These are phyloP conservation scores for Nigrospora osmanthi DNA, from an alignment of 2,329 filamentous ascomycete species.

Conservation along the genomic window DNA sequence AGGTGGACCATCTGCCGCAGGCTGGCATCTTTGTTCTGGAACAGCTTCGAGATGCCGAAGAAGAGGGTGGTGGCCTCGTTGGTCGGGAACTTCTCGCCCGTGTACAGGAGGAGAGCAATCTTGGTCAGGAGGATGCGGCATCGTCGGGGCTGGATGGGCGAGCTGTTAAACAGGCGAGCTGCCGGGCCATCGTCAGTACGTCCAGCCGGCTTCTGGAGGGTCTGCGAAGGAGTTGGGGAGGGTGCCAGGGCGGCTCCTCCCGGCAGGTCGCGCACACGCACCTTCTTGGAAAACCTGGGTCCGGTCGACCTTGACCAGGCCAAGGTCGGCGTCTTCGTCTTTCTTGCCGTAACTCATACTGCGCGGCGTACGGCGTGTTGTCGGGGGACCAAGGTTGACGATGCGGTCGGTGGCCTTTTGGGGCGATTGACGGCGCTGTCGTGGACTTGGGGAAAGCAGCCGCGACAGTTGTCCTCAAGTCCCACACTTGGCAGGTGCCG, in stretches of 20 bases:
- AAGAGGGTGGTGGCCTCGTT: conserved; percentile 97
- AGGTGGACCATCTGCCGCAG: conserved; percentile 98
- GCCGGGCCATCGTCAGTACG: background rate
- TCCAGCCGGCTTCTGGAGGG: background rate
- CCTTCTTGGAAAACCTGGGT: conserved; percentile 99
- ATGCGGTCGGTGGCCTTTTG: background rate
- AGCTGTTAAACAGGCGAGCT: conserved; percentile 97
- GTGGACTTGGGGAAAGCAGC: conserved; percentile 1
- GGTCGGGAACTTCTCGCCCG: conserved; percentile 91
- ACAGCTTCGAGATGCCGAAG: conserved; percentile 98
- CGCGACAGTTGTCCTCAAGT: conserved; percentile 1
- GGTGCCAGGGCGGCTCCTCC: no score
- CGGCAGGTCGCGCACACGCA: conserved; percentile 30
- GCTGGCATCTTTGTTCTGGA: conserved; percentile 98
- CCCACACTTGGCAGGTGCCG: no score
- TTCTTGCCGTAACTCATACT: conserved; percentile 97
- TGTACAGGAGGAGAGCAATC: conserved; percentile 92
- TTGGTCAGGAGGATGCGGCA: conserved; percentile 97
- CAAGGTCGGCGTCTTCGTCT: conserved; percentile 92
- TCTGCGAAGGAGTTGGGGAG: background rate
- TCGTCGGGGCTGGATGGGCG: conserved; percentile 92
- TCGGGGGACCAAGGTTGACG: conserved; percentile 14
- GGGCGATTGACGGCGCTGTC: background rate
- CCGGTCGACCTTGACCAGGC: conserved; percentile 93
- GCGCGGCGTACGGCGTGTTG: conserved; percentile 24